Evolutionary conservation across 164 flowering plant genomes (phyloP).

Genomic region (Saururus chinensis): DNA sequence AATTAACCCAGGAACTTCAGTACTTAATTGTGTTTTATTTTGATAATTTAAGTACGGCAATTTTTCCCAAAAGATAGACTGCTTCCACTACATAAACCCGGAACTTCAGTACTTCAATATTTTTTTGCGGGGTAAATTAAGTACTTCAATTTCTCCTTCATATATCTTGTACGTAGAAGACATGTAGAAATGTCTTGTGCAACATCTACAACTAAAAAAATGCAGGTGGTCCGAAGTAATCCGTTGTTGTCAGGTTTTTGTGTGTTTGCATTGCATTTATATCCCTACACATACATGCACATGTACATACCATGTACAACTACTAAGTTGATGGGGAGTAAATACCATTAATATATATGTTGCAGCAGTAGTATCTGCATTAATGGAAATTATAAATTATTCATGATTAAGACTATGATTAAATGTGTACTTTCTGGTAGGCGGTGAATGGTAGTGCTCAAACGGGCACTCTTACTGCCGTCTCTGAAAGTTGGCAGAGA

Average conservation of each 20-base stretch:
- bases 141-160: not conserved
- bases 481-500: constrained; percentile 36
- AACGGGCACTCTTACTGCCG: constrained; percentile 22
- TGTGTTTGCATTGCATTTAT: not conserved
- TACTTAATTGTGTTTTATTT: too few relatives aligned
- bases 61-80: too few relatives aligned
- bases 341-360: not conserved
- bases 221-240: not conserved
- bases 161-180: not conserved
- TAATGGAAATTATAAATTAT: not conserved
- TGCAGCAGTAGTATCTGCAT: not conserved
- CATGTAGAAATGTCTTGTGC: too few relatives aligned
- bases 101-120: too few relatives aligned
- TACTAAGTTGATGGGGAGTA: not conserved
- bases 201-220: not conserved
- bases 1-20: too few relatives aligned
- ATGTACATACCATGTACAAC: not conserved
- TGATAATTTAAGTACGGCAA: too few relatives aligned
- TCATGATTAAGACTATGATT: not conserved
- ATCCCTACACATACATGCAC: not conserved
- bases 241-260: not conserved
- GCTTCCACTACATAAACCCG: too few relatives aligned
- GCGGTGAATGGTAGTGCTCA: not conserved
- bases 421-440: not conserved
- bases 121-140: too few relatives aligned